phyloP scores from a whole-genome alignment of 1,284 basidiomycete genomes.

The Pterulicium gracile region DNA sequence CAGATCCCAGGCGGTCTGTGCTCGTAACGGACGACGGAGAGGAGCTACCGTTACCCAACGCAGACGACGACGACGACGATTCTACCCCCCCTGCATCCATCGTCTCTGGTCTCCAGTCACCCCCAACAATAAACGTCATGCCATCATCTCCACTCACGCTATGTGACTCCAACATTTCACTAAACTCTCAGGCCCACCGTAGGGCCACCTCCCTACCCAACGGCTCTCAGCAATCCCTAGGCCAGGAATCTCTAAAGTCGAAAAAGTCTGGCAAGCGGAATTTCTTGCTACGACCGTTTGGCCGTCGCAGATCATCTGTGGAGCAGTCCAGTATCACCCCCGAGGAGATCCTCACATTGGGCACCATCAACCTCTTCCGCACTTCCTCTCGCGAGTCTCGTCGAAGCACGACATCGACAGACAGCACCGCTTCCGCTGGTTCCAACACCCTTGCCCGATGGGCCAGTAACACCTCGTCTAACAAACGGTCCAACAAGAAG shows the following conservation, averaged over 20 bases:
- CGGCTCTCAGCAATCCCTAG: neutral
- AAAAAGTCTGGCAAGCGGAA: conserved; percentile 11
- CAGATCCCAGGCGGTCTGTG: conserved; percentile 49
- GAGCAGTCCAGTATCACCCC: conserved; percentile 18
- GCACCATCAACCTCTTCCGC: conserved; percentile 38
- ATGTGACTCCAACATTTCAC: neutral
- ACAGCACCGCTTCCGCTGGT: conserved; percentile 3
- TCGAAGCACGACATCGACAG: conserved; percentile 1
- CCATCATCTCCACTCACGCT: conserved; percentile 14
- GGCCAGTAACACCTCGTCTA: conserved; percentile 11
- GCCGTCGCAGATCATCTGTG: neutral
- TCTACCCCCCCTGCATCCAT: conserved; percentile 10
- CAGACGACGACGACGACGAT: conserved; percentile 14
- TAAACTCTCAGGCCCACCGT: conserved; percentile 6
- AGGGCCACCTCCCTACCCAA: conserved; percentile 8
- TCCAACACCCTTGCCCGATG: conserved; percentile 12
- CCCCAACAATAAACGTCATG: conserved; percentile 25
- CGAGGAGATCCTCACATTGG: conserved; percentile 31
- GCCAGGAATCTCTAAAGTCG: conserved; percentile 10
- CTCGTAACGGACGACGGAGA: conserved; percentile 29
- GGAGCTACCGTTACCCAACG: conserved; percentile 26
- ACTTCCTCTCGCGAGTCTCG: conserved; percentile 22
- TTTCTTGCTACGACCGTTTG: conserved; percentile 9
- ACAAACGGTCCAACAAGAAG: conserved; percentile 5
- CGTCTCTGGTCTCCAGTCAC: conserved; percentile 12